These are phyloP conservation scores for Pythium vanterpoolii DNA, from an alignment of 352 stramenopile genomes.

Conservation along the genomic window DNA sequence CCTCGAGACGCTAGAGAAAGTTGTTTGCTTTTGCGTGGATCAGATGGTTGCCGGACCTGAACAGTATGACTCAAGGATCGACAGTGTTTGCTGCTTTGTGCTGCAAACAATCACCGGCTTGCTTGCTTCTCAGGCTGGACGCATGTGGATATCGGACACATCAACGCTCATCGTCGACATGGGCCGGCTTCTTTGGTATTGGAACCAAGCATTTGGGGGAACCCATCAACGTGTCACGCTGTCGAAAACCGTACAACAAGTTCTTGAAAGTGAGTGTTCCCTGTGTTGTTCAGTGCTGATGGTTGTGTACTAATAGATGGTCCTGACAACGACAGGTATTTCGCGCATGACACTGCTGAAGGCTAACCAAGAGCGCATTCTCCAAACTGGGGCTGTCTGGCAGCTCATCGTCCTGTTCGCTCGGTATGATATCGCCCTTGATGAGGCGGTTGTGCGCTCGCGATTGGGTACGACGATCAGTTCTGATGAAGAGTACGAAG, in stretches of 20 bases:
- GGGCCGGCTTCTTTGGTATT: conserved; percentile 70
- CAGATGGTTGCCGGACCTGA: conserved; percentile 41
- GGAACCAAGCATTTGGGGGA: conserved; percentile 40
- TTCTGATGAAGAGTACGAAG: conserved; percentile 38
- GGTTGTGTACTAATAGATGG: neutral
- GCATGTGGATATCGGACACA: conserved; percentile 59
- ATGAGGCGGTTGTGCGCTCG: conserved; percentile 42
- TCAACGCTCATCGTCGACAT: conserved; percentile 69
- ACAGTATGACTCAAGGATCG: conserved; percentile 29
- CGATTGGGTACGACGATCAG: conserved; percentile 37
- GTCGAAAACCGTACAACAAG: conserved; percentile 67
- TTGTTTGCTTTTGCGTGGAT: conserved; percentile 66
- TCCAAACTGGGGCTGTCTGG: conserved; percentile 56
- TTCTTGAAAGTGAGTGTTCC: conserved; percentile 62
- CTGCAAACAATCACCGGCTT: conserved; percentile 72
- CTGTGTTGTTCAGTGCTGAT: neutral
- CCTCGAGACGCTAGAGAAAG: conserved; percentile 54
- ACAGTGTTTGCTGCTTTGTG: conserved; percentile 57
- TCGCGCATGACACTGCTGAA: conserved; percentile 57
- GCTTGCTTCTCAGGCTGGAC: conserved; percentile 44
- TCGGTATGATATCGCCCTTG: conserved; percentile 58
- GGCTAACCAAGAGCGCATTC: conserved; percentile 53
- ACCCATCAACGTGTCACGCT: conserved; percentile 38
- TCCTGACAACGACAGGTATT: conserved; percentile 30
- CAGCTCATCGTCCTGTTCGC: conserved; percentile 70